These are phyloP conservation scores for Simplicillium aogashimaense DNA, from an alignment of 2,329 filamentous ascomycete genomes.

Conservation along the genomic window DNA sequence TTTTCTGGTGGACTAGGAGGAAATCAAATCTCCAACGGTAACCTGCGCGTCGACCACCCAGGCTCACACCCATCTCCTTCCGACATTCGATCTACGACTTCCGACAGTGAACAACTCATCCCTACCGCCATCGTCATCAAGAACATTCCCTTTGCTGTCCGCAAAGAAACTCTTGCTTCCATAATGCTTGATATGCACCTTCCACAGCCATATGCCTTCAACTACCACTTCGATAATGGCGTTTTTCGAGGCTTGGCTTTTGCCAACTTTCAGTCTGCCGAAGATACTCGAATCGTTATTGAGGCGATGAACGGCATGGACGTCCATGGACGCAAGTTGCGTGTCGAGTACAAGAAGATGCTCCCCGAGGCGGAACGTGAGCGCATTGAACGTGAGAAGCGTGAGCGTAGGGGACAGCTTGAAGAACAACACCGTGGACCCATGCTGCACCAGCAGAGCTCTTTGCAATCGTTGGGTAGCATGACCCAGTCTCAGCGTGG, in stretches of 20 bases:
- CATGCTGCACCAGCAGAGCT: conserved; percentile 74
- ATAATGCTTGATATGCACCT: conserved; percentile 93
- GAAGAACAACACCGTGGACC: conserved; percentile 87
- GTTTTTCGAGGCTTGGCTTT: conserved; percentile 95
- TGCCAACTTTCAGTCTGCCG: conserved; percentile 92
- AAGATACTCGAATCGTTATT: conserved; percentile 89
- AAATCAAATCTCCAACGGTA: conserved; percentile 26
- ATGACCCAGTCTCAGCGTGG: conserved; percentile 45
- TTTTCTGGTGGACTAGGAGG: conserved; percentile 24
- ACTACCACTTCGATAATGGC: conserved; percentile 98
- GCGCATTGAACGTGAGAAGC: conserved; percentile 92
- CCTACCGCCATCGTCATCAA: conserved; percentile 98
- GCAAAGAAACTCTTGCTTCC: conserved; percentile 87
- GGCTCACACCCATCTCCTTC: conserved; percentile 28
- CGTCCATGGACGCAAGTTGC: conserved; percentile 83
- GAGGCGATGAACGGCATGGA: conserved; percentile 93
- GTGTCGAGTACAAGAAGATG: conserved; percentile 99
- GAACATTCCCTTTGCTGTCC: conserved; percentile 97
- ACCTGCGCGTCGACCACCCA: conserved; percentile 31
- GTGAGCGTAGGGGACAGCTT: conserved; percentile 87
- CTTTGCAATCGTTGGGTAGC: conserved; percentile 68
- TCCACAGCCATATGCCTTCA: conserved; percentile 94
- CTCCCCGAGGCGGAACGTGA: conserved; percentile 88
- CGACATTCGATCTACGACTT: conserved; percentile 30
- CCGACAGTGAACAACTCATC: conserved; percentile 76